Evolutionary conservation across 495 filamentous ascomycete species (phyloP), one percentile per base, ranked within the genome.

Genomic region (Tuber melanosporum): DNA sequence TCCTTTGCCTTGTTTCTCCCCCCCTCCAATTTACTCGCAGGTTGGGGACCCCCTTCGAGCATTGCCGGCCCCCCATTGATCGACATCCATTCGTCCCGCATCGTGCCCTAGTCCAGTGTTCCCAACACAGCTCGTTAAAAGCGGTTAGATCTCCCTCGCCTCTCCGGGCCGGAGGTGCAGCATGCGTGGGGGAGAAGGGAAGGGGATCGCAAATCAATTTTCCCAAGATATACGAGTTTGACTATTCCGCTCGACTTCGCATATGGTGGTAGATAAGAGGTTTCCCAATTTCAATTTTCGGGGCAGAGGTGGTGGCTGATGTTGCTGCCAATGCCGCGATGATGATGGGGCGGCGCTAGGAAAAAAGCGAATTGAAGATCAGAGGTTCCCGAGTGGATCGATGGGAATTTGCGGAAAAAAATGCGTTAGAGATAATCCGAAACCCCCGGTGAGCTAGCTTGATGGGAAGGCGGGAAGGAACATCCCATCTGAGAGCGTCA

Each of bases 81-180:
- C 22, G 52, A 62, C 7, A 52, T 10, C 9, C 47, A 20, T 15
- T 15, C 44, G 12, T 45, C 10, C 46, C 15, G 46, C 6, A 57
- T 57, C 15, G 9, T 14, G 20, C 22, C 22, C 49, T 9, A n/a
- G 32, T 32, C 32, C 32, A 1, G 32, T 32, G 32, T 32, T 20
- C 20, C 19, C 47, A 49, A 6, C 47, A 22, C 7, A n/a, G 15
- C 20, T 62, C n/a, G 10, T 62, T 32, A 62, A 62, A 32, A 62
- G n/a, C 52, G 52, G 52, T 62, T 62, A 62, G 52, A 62, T 62
- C 52, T 62, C 52, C 20, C n/a, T 32, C 52, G n/a, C 52, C 52
- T 62, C 52, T 62, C 12, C 52, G 52, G 52, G n/a, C n/a, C 52
- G 52, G 52, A 62, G n/a, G 52, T 62, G 52, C 52, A 62, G 52